A percentile compares a stretch with the other conserved stretches of the same genome.
Evolutionary conservation across 164 flowering plant genomes (phyloP).

Genomic region (Nelumbo lutea): DNA sequence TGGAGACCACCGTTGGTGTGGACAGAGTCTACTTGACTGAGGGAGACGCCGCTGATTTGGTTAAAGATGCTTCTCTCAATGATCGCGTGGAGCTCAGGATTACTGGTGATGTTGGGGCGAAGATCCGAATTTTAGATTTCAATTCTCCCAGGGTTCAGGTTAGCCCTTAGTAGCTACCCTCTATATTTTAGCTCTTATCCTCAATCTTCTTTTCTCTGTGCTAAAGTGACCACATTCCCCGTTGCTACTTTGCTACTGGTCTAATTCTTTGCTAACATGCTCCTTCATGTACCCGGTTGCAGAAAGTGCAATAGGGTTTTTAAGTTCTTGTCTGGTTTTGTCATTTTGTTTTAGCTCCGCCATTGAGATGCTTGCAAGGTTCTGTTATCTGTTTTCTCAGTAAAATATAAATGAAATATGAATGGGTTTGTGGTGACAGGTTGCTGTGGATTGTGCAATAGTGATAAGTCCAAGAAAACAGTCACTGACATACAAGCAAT

Average conservation of each 20-base stretch:
- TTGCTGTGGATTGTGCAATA: conserved; percentile 80
- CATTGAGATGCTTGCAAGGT: conserved; percentile 25
- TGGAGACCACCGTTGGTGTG: conserved; percentile 59
- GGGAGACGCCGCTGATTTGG: conserved; percentile 64
- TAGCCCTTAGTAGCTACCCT: background rate
- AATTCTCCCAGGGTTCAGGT: conserved; percentile 91
- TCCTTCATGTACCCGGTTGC: conserved; percentile 25
- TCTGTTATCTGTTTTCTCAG: too few species aligned
- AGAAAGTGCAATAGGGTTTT: conserved; percentile 74
- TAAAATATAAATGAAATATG: too few species aligned
- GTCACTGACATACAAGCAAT: conserved; percentile 81
- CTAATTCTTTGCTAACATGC: conserved; percentile 13
- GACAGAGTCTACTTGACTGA: conserved; percentile 66
- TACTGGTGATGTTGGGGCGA: conserved; percentile 83
- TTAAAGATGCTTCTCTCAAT: conserved; percentile 72
- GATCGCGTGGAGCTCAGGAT: conserved; percentile 87
- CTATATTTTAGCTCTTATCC: background rate
- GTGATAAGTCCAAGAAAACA: conserved; percentile 89
- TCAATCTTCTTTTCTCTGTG: background rate
- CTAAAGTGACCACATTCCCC: background rate
- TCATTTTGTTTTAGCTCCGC: too few species aligned
- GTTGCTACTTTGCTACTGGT: background rate
- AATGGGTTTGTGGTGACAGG: conserved; percentile 34
- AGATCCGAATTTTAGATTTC: conserved; percentile 73
- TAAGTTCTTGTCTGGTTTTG: too few species aligned